Evolutionary conservation across 2,329 filamentous ascomycete genomes (phyloP).

Genomic region (Penicillium brasilianum): DNA sequence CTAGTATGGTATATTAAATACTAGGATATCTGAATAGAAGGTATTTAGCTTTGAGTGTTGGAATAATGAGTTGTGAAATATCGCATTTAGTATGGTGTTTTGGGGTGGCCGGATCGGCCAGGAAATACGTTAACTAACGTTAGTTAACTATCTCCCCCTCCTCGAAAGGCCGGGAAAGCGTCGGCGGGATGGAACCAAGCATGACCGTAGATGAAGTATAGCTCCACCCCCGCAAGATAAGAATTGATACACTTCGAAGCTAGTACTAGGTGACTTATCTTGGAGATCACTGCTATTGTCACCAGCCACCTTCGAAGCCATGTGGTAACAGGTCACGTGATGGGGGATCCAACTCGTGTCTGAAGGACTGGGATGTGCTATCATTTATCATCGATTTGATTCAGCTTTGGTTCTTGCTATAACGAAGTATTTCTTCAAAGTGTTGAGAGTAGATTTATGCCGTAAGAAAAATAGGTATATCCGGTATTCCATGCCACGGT

Average conservation of each 20-base stretch:
- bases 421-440: background rate
- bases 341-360: no score
- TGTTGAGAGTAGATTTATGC: background rate
- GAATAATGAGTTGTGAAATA: no score
- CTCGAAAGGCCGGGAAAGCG: background rate
- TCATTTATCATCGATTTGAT: background rate
- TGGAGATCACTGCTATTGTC: background rate
- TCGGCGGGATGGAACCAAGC: background rate
- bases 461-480: background rate
- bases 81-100: no score
- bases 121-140: no score
- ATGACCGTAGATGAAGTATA: no score
- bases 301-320: background rate
- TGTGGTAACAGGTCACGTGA: no score
- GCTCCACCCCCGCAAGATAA: background rate
- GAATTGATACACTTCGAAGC: background rate
- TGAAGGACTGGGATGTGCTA: background rate
- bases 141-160: no score
- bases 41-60: no score
- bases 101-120: no score
- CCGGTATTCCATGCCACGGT: background rate
- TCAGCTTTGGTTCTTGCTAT: no score
- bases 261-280: background rate
- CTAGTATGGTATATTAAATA: no score
- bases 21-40: no score